Evolutionary conservation across 257 asterid species (phyloP), one percentile per base, ranked within the genome.

Genomic region (Ballota nigra): DNA sequence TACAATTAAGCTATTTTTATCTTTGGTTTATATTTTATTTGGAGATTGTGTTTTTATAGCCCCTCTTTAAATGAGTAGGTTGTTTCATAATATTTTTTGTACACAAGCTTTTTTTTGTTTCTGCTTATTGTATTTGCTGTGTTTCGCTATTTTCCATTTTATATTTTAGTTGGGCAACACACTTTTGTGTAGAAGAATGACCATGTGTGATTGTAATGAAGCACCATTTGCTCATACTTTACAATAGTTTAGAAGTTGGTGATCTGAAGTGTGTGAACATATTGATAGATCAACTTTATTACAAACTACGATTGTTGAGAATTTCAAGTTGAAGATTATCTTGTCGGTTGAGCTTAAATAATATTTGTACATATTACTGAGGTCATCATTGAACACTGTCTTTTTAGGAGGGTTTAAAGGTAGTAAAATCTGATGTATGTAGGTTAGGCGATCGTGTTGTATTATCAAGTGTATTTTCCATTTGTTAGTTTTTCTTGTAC

Each of bases 231-330:
- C 22, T 29, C 2, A 16, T 57, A 22, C 13, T 24, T 20, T 64
- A 41, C 28, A 57, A 8, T 28, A 29, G 28, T 40, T 71, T 22
- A 41, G 75, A 36, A 58, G 20, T 36, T 24, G 62, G 41, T 71
- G 61, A 43, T 70, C 70, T 18, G 63, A 34, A 36, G 47, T 59
- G 47, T 49, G 12, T 66, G 74, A 59, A 71, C 59, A 4, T 29
- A 41, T 45, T 18, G 12, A 51, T 49, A 41, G 57, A 38, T 77
- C 20, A 31, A 57, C 63, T 29, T 45, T 55, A 33, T 22, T 40
- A 23, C 34, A 12, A 28, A 29, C n/a, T 16, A 45, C 34, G 63
- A 19, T 13, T 16, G 6, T 20, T 61, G 64, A 53, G 67, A 40
- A 56, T 6, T 58, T 57, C 16, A 15, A 58, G 41, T 33, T 36